These are phyloP conservation scores for Hypsizygus marmoreus DNA, from an alignment of 768 basidiomycete genomes.

Conservation along the genomic window DNA sequence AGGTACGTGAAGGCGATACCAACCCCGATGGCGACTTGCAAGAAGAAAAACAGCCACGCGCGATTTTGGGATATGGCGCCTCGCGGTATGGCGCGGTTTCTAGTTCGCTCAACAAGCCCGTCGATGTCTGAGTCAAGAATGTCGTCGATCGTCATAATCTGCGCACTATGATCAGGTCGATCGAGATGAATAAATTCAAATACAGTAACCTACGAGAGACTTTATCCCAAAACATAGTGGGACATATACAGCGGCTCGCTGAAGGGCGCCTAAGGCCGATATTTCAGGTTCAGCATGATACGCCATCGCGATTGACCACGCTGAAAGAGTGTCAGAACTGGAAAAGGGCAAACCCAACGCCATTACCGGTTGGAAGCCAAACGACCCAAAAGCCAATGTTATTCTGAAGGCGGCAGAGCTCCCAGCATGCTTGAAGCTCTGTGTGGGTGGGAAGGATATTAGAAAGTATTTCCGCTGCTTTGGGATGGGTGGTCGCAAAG, in stretches of 20 bases:
- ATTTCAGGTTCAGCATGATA: slow-evolving; percentile 27
- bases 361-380: slow-evolving; percentile 27
- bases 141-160: slow-evolving; percentile 37
- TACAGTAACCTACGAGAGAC: slow-evolving; percentile 21
- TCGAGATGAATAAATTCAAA: not conserved
- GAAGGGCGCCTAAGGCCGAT: slow-evolving; percentile 16
- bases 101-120: slow-evolving; percentile 27
- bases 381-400: slow-evolving; percentile 36
- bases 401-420: slow-evolving; percentile 32
- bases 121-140: slow-evolving; percentile 31
- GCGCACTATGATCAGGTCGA: not conserved
- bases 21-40: slow-evolving; percentile 25
- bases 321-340: slow-evolving; percentile 11
- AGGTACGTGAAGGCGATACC: slow-evolving; percentile 18
- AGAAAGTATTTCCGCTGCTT: too few species aligned
- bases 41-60: slow-evolving; percentile 29
- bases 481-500: too few species aligned
- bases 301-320: slow-evolving; percentile 33
- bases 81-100: slow-evolving; percentile 26
- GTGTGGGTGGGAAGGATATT: too few species aligned
- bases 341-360: not conserved
- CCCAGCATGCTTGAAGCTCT: slow-evolving; percentile 32
- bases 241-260: slow-evolving; percentile 23
- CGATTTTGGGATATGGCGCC: slow-evolving; percentile 27
- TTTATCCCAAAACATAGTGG: slow-evolving; percentile 32